phyloP scores from a whole-genome alignment of 495 filamentous ascomycete species.

The Hamigera avellanea region DNA sequence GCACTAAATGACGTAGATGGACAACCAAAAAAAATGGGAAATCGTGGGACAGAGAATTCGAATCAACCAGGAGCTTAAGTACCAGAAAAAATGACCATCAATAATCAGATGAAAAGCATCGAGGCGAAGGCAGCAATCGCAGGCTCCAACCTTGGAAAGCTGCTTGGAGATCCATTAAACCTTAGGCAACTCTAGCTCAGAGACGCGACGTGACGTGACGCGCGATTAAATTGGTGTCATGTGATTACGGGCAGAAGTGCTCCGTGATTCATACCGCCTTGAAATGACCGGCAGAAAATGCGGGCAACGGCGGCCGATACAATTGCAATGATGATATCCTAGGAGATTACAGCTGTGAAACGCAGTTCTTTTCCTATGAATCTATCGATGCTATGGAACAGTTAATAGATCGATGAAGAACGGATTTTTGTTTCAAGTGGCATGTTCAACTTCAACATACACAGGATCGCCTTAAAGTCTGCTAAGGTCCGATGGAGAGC shows the following conservation, averaged over 20 bases:
- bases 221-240: constrained; percentile 21
- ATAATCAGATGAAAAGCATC: neutral
- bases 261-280: neutral
- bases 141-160: constrained; percentile 11
- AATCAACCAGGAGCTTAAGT: no score
- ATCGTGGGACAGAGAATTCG: neutral
- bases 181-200: constrained; percentile 1
- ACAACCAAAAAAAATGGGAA: neutral
- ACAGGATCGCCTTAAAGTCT: neutral
- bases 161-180: neutral
- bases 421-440: no score
- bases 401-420: no score
- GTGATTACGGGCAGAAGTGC: no score
- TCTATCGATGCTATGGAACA: no score
- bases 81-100: constrained; percentile 6
- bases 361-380: no score
- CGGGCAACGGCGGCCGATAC: neutral
- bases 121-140: constrained; percentile 9
- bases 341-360: neutral
- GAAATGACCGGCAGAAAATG: constrained; percentile 6
- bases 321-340: no score
- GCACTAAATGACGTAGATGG: no score
- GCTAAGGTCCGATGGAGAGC: constrained; percentile 18
- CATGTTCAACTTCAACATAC: neutral
- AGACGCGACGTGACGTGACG: constrained; percentile 28